A percentile compares a stretch with the other conserved stretches of the same genome.
These are phyloP conservation scores for Trichoderma breve DNA, from an alignment of 2,329 filamentous ascomycete species.

Conservation along the genomic window DNA sequence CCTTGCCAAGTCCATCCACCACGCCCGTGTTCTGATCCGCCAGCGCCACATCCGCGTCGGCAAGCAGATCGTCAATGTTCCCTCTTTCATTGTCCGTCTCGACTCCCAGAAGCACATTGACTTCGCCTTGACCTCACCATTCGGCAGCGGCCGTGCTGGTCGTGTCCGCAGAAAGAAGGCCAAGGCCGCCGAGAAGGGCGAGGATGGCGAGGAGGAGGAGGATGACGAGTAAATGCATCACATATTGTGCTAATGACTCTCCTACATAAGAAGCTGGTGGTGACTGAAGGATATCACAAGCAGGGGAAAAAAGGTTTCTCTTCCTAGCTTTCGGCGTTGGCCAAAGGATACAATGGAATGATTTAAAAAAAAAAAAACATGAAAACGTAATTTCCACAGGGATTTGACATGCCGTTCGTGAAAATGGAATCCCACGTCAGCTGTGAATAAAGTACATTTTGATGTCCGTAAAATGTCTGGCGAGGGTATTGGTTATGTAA, in stretches of 20 bases:
- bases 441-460: neutral
- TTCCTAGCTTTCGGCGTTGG: constrained; percentile 54
- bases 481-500: neutral
- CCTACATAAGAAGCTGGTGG: constrained; percentile 30
- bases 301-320: constrained; percentile 38
- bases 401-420: neutral
- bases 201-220: constrained; percentile 78
- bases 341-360: constrained; percentile 47
- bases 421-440: neutral
- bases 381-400: constrained; percentile 3
- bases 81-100: constrained; percentile 98
- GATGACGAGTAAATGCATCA: constrained; percentile 66
- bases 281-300: constrained; percentile 36
- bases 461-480: neutral
- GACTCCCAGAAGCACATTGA: constrained; percentile 99
- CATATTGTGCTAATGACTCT: constrained; percentile 33
- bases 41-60: constrained; percentile 99
- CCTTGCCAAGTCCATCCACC: constrained; percentile 99
- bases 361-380: constrained; percentile 30
- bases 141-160: constrained; percentile 93
- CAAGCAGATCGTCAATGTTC: constrained; percentile 99
- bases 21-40: constrained; percentile 99
- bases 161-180: constrained; percentile 99
- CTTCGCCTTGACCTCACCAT: constrained; percentile 95
- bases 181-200: constrained; percentile 85